A percentile compares a stretch with the other conserved stretches of the same genome.
phyloP scores from a whole-genome alignment of 2,329 filamentous ascomycete species.

The Grosmannia serpens region DNA sequence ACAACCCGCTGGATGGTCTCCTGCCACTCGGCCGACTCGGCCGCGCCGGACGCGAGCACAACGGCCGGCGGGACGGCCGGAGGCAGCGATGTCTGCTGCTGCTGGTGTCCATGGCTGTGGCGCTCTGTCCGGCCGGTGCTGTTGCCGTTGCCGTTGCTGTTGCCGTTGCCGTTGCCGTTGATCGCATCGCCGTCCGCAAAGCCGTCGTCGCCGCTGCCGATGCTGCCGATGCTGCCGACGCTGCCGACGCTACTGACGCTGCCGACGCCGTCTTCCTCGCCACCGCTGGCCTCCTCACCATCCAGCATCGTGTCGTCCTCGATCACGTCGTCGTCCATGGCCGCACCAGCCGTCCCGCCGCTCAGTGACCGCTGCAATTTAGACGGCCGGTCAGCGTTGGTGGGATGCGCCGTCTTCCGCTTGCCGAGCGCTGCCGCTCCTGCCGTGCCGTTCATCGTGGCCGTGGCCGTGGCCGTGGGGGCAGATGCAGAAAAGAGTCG shows the following conservation, averaged over 20 bases:
- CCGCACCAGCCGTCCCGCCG: constrained; percentile 1
- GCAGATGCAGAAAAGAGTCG: neutral
- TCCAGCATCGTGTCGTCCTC: neutral
- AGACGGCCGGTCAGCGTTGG: constrained; percentile 13
- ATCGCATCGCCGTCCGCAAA: neutral
- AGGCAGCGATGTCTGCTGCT: neutral
- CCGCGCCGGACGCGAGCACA: constrained; percentile 14
- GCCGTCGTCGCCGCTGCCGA: neutral
- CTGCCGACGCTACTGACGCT: too few species aligned
- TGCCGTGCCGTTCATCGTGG: constrained; percentile 14
- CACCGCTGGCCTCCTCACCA: neutral
- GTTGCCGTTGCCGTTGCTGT: neutral
- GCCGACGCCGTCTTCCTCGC: neutral
- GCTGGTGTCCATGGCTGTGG: neutral
- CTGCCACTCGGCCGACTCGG: constrained; percentile 55
- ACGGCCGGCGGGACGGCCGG: constrained; percentile 4
- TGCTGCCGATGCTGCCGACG: too few species aligned
- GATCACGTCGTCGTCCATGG: neutral
- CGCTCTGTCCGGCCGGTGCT: neutral
- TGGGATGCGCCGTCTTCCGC: constrained; percentile 15
- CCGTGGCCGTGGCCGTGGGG: neutral
- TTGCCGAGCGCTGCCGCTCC: constrained; percentile 12
- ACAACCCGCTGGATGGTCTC: constrained; percentile 90
- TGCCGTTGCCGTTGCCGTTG: neutral
- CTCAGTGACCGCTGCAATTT: constrained; percentile 16